These are phyloP conservation scores for Comarum palustre DNA, from an alignment of 306 rosid genomes.

Conservation along the genomic window DNA sequence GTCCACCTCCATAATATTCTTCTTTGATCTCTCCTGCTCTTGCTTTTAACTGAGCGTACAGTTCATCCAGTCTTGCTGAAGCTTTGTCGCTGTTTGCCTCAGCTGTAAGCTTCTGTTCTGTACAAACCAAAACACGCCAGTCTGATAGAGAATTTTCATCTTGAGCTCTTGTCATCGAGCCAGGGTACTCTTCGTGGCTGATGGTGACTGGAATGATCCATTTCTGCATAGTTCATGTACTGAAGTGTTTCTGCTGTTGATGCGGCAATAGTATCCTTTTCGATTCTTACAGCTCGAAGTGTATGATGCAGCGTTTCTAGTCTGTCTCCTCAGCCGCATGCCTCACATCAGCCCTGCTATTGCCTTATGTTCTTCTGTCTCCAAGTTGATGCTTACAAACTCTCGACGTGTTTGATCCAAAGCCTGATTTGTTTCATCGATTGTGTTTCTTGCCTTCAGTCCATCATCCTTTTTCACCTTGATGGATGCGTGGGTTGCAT, in stretches of 20 bases:
- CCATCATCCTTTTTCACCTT: conserved; percentile 39
- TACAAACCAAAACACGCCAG: conserved; percentile 26
- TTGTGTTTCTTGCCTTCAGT: conserved; percentile 23
- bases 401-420: conserved; percentile 33
- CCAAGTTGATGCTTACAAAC: conserved; percentile 28
- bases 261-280: conserved; percentile 35
- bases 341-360: conserved; percentile 24
- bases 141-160: conserved; percentile 38
- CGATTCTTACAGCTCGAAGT: conserved; percentile 42
- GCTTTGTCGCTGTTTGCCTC: conserved; percentile 34
- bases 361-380: conserved; percentile 25
- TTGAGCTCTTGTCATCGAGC: conserved; percentile 33
- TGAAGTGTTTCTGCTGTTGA: conserved; percentile 40
- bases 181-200: conserved; percentile 39
- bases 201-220: conserved; percentile 28
- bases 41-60: conserved; percentile 19
- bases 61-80: conserved; percentile 36
- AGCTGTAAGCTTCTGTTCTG: conserved; percentile 42
- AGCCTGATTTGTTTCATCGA: conserved; percentile 32
- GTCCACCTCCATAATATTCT: conserved; percentile 13
- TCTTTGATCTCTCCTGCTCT: conserved; percentile 18
- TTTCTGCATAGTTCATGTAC: conserved; percentile 32
- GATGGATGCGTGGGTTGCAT: conserved; percentile 26
- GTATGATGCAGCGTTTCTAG: conserved; percentile 37
- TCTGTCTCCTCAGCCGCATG: conserved; percentile 35